Conservation (phyloP, 139 green algal genomes). For the Micractinium conductrix region DNA sequence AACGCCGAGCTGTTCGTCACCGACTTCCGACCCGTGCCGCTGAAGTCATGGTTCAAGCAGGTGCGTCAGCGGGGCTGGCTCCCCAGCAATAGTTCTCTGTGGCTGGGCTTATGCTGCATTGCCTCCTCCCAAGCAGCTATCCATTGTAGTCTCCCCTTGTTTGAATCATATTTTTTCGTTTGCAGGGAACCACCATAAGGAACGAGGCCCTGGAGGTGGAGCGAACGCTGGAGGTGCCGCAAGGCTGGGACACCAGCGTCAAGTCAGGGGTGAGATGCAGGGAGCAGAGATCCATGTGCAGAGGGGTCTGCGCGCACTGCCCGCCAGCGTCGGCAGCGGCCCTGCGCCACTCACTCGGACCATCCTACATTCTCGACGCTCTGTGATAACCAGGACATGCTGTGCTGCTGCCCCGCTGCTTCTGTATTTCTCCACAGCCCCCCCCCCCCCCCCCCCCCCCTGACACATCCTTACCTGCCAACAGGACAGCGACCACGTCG, state of each 20-base stretch:
- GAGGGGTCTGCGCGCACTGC: no score
- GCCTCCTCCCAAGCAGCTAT: no score
- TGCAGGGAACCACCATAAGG: conserved; percentile 49
- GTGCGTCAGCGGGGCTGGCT: neutral
- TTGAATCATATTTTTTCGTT: neutral
- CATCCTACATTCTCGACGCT: no score
- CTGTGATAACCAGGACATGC: no score
- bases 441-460: neutral
- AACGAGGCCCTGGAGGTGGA: conserved; percentile 47
- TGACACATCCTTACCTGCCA: neutral
- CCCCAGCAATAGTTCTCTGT: no score
- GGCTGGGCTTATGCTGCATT: no score
- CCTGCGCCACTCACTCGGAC: no score
- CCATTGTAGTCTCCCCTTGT: neutral
- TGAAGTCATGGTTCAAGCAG: conserved; percentile 80
- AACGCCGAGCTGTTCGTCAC: conserved; percentile 85
- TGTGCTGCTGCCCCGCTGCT: no score
- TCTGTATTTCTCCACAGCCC: neutral
- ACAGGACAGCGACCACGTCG: conserved; percentile 72
- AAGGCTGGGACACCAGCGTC: conserved; percentile 16
- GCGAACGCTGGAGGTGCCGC: conserved; percentile 49
- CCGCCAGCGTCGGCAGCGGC: no score
- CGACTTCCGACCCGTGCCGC: conserved; percentile 85
- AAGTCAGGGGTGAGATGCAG: conserved; percentile 4
- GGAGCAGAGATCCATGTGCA: no score